Conservation (phyloP, 495 filamentous ascomycete genomes). For the Penicillium taxi region DNA sequence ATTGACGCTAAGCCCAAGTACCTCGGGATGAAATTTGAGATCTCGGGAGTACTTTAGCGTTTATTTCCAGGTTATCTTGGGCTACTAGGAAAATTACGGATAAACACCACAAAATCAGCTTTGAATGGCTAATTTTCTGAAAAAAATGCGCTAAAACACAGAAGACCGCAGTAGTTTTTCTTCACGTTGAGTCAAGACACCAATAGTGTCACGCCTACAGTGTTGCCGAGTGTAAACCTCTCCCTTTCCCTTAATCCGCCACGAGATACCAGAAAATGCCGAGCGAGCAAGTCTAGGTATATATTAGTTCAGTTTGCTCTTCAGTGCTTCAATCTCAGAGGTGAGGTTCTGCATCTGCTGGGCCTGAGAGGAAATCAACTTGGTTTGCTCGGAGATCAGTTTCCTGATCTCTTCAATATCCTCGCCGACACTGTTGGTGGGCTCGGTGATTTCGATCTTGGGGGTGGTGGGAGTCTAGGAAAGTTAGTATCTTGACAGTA, state of each 20-base stretch:
- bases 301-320: conserved; percentile 33
- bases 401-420: conserved; percentile 41
- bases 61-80: no score
- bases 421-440: conserved; percentile 21
- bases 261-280: conserved; percentile 2
- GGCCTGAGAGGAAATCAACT: conserved; percentile 37
- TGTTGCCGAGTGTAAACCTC: background rate
- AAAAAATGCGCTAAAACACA: conserved; percentile 20
- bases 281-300: conserved; percentile 1
- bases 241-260: no score
- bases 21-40: no score
- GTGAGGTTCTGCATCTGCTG: conserved; percentile 38
- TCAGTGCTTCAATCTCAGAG: conserved; percentile 39
- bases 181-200: conserved; percentile 10
- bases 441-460: conserved; percentile 12
- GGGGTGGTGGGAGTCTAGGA: conserved; percentile 19
- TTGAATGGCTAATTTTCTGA: conserved; percentile 21
- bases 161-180: conserved; percentile 12
- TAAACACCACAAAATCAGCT: background rate
- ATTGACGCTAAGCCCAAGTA: no score
- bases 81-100: background rate
- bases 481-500: conserved; percentile 6
- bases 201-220: no score
- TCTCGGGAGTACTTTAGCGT: no score
- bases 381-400: conserved; percentile 39